Base-by-base conservation (phyloP, 78 protist genomes). In the Capsaspora owczarzaki region DNA sequence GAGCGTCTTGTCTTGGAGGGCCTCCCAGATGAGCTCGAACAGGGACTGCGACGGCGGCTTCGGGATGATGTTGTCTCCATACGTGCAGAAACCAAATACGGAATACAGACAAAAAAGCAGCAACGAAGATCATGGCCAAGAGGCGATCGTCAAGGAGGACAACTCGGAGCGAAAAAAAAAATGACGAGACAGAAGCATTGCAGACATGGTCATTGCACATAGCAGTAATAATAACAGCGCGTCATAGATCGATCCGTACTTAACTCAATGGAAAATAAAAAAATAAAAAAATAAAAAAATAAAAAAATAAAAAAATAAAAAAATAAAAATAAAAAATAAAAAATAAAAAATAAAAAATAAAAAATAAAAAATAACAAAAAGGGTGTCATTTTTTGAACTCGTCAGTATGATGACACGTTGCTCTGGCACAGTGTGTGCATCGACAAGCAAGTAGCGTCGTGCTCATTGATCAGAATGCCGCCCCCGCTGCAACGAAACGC, bases 1-100 rank as follows among this genome's bases (percentile, higher is more conserved):
- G 53, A 94, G 86, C 76, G 87, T 94, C 51, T 71, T 82, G 84
- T 94, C 97, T 63, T 90, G 76, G 1, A 91, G 42, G 31, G 89
- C 89, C 43, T 93, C 93, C 22, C 76, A 31, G 20, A 66, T 35
- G 47, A 85, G 61, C 49, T 33, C 49, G 41, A 74, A 0, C 40
- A 88, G 43, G 27, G 74, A 6, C 51, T 5, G 76, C 20, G 5
- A 0, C 53, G 16, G 51, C 31, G 47, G 38, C 61, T 74, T 81
- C 10, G 91, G 88, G 31, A 71, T 51, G 33, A 0, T n/a, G 80
- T 74, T 78, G 12, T 4, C n/a, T 43, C 89, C 88, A 20, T 35
- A 61, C 33, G 31, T 78, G 74, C 4, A 38, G 6, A 16, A 38
- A n/a, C n/a, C 46, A 38, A 5, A 0, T 5, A 37, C n/a, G 41